Base-by-base conservation (phyloP, 495 filamentous ascomycete genomes). In the Astrothelium macrocarpum region DNA sequence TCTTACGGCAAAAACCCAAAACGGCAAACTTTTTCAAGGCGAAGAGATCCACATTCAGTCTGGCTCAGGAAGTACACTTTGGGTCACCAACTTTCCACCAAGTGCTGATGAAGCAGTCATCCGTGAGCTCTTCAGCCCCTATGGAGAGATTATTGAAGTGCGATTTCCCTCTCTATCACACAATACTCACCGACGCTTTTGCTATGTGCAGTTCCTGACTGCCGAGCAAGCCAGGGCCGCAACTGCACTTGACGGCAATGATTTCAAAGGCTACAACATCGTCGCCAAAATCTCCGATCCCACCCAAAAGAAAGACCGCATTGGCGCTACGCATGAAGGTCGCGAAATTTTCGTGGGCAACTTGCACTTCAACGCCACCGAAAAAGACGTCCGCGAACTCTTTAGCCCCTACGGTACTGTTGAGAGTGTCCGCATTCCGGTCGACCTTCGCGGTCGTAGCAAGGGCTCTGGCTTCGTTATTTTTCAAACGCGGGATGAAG, bases 141-240 rank as follows among this genome's bases (percentile, higher is more conserved):
- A 82, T 70, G 93, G 94, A 59, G 84, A 92, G 36, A 86, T 98
- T 62, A 78, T 92, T 61, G 89, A 87, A 70, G 79, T 98, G 60
- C 89, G 94, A 14, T 93, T 93, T 71, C 94, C 94, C 7, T 94
- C 89, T 45, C 83, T 98, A 53, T 93, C 93, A 74, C 91, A 80
- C 71, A 89, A 96, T 67, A 89, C 87, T 5, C 85, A 87, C 68
- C 88, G 94, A 32, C 86, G 93, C 4, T 98, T 98, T 76, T 96
- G 90, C 74, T 98, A 98, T 71, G 80, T 96, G 9, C 89, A 95
- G 53, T 97, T 96, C 73, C 79, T 85, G 43, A 84, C 83, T 36
- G 26, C 49, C 1, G 65, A 65, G 16, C 60, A 61, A 64, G 71
- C 71, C 18, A 25, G 62, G 39, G 72, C 83, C 1, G 78, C 77